Conservation (phyloP, 2,329 filamentous ascomycete genomes). For the Alternaria novae-zelandiae region DNA sequence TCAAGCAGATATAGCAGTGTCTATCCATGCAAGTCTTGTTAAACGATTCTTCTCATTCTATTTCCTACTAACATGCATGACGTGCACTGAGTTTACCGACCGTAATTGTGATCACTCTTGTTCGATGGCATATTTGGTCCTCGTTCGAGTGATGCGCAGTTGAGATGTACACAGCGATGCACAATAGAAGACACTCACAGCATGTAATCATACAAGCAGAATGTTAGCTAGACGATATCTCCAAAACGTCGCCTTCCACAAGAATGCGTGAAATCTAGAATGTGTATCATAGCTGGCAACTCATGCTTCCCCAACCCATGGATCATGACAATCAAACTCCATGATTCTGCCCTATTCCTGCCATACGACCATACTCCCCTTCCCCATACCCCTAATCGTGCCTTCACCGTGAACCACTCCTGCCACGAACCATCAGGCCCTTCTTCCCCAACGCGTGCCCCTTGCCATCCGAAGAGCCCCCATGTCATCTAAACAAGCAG, state of each 20-base stretch:
- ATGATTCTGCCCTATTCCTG: neutral
- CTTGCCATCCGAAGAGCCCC: neutral
- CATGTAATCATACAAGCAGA: neutral
- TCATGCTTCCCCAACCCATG: fast-evolving
- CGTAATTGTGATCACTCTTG: neutral
- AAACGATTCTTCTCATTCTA: neutral
- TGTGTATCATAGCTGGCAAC: neutral
- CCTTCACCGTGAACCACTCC: neutral
- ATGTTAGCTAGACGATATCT: neutral
- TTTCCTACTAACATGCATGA: neutral
- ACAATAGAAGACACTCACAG: neutral
- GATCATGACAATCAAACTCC: neutral
- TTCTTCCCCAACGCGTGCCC: neutral
- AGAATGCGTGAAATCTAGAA: neutral
- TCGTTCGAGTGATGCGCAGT: neutral
- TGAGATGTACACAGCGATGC: neutral
- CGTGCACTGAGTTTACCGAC: neutral
- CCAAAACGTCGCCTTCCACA: neutral
- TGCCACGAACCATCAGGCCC: no score
- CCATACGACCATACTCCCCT: neutral
- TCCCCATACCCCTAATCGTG: neutral
- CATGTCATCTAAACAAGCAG: neutral
- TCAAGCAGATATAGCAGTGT: neutral
- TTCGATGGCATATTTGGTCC: neutral
- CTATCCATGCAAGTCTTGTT: neutral